These are phyloP conservation scores for Pseudocercospora fuligena DNA, from an alignment of 2,329 filamentous ascomycete species.

Conservation along the genomic window DNA sequence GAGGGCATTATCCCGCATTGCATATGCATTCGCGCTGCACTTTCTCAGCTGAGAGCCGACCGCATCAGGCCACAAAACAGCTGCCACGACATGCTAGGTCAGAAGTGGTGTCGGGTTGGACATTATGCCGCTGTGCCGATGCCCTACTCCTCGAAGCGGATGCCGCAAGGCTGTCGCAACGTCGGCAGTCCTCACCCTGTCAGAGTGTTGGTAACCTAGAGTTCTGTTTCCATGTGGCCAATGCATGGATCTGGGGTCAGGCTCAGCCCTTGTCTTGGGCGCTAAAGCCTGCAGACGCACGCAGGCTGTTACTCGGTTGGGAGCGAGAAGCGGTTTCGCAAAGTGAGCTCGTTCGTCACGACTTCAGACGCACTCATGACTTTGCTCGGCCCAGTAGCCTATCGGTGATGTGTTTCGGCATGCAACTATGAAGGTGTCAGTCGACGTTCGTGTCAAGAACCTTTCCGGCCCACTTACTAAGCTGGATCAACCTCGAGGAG, in stretches of 20 bases:
- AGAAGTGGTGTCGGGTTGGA: background rate
- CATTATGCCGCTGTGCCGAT: background rate
- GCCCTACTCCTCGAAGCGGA: background rate
- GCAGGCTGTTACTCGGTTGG: background rate
- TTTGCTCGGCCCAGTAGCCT: slow-evolving; percentile 56
- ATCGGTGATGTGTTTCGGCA: slow-evolving; percentile 67
- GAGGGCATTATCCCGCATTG: background rate
- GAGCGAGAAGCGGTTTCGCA: background rate
- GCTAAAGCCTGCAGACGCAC: background rate
- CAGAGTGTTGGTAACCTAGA: background rate
- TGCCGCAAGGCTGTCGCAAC: slow-evolving; percentile 9
- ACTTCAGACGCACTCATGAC: slow-evolving; percentile 5
- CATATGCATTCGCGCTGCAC: background rate
- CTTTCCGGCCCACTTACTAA: slow-evolving; percentile 64
- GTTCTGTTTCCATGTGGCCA: slow-evolving; percentile 19
- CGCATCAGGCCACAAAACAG: background rate
- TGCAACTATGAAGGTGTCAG: slow-evolving; percentile 37
- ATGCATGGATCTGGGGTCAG: background rate
- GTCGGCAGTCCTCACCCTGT: background rate
- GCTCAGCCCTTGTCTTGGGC: background rate
- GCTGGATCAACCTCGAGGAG: slow-evolving; percentile 82
- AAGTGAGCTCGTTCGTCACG: background rate
- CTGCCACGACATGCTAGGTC: background rate
- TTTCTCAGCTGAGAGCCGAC: background rate
- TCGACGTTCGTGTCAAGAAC: slow-evolving; percentile 17